phyloP scores from a whole-genome alignment of 2,329 filamentous ascomycete species.

The Biscogniauxia sp. region DNA sequence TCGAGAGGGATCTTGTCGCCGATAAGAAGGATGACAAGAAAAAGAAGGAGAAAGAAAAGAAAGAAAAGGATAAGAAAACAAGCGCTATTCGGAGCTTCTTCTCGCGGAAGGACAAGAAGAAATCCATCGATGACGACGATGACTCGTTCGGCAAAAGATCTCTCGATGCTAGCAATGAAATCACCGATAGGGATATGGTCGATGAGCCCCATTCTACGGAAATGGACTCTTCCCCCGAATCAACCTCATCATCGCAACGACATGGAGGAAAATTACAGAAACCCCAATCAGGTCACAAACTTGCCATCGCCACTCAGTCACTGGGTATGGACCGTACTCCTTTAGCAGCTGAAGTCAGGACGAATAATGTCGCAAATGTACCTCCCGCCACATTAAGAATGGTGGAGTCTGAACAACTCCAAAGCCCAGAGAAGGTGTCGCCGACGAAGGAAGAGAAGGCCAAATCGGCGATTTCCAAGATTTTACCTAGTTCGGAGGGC shows the following conservation, averaged over 20 bases:
- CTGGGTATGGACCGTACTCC: conserved; percentile 38
- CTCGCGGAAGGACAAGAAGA: conserved; percentile 61
- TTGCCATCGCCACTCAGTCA: conserved; percentile 28
- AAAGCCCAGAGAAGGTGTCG: conserved; percentile 35
- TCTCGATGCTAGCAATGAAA: conserved; percentile 47
- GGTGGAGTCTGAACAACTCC: conserved; percentile 52
- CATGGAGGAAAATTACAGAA: conserved; percentile 71
- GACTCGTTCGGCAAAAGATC: conserved; percentile 62
- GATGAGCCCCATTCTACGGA: conserved; percentile 45
- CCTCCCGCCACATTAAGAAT: conserved; percentile 55
- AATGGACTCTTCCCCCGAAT: conserved; percentile 47
- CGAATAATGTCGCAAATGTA: conserved; percentile 55
- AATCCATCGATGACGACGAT: conserved; percentile 55
- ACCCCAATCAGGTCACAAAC: conserved; percentile 51
- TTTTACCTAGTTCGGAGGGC: conserved; percentile 43
- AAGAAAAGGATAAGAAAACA: conserved; percentile 44
- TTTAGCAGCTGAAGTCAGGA: conserved; percentile 31
- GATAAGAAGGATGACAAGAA: conserved; percentile 60
- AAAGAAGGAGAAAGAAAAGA: conserved; percentile 59
- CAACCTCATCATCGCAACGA: conserved; percentile 45
- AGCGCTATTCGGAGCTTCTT: conserved; percentile 56
- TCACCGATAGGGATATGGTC: conserved; percentile 39
- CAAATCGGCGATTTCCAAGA: conserved; percentile 40
- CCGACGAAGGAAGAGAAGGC: conserved; percentile 42
- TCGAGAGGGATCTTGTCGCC: conserved; percentile 50